Conservation (phyloP, 2,329 filamentous ascomycete species). For the Colletotrichum sp. region DNA sequence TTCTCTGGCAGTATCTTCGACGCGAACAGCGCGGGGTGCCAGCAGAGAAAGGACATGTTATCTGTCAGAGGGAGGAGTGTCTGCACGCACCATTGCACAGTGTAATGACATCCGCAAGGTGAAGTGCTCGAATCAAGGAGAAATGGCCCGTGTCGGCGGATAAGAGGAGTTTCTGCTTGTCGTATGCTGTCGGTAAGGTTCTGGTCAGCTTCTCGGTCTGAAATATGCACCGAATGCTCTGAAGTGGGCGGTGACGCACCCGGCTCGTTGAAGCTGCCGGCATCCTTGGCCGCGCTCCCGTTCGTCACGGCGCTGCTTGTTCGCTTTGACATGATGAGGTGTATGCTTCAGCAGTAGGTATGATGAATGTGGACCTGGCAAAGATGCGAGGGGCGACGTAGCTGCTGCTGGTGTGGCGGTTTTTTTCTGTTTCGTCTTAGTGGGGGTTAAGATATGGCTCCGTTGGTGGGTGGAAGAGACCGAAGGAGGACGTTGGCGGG, state of each 20-base stretch:
- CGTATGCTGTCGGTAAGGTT: conserved; percentile 52
- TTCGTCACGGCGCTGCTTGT: conserved; percentile 52
- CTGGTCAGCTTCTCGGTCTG: not conserved
- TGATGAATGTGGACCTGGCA: not conserved
- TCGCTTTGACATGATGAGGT: conserved; percentile 65
- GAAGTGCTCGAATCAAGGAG: conserved; percentile 69
- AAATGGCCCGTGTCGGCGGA: conserved; percentile 76
- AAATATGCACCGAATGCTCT: not conserved
- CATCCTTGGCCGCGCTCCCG: conserved; percentile 43
- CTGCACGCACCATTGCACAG: conserved; percentile 71
- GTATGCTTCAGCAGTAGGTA: not conserved
- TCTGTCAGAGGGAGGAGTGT: not conserved
- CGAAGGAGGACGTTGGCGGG: not conserved
- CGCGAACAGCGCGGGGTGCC: not conserved
- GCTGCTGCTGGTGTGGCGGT: not conserved
- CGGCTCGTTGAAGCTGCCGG: conserved; percentile 29
- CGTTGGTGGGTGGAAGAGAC: not conserved
- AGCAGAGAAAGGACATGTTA: not conserved
- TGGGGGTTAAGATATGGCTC: not conserved
- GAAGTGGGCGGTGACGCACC: conserved; percentile 32
- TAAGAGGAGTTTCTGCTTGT: conserved; percentile 80
- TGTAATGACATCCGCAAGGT: conserved; percentile 85
- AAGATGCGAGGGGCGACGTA: not conserved
- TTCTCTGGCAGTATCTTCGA: not conserved
- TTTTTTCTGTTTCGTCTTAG: not conserved